A percentile compares a stretch with the other conserved stretches of the same genome.
Conservation (phyloP, 768 basidiomycete genomes). For the Tylopilus balloui region DNA sequence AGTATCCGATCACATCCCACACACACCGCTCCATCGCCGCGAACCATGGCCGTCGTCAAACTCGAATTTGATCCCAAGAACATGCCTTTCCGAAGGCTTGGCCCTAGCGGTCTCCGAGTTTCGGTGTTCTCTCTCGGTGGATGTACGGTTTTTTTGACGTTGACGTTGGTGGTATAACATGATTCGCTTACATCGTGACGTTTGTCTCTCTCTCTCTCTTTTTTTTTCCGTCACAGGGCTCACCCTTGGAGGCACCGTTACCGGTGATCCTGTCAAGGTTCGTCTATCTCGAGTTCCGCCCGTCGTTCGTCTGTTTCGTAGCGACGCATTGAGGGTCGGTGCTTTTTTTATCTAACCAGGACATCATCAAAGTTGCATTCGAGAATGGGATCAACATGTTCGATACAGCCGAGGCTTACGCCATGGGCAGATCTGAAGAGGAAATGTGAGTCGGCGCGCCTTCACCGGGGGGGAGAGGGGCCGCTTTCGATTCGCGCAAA, state of each 20-base stretch:
- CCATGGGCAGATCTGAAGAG: conserved; percentile 5
- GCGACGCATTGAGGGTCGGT: not conserved
- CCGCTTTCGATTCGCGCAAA: too few relatives aligned
- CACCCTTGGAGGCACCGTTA: conserved; percentile 8
- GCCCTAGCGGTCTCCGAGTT: conserved; percentile 6
- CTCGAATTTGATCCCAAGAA: conserved; percentile 5
- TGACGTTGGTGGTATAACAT: not conserved
- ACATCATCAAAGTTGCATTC: conserved; percentile 6
- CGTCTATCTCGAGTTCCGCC: not conserved
- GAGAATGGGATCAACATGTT: conserved; percentile 13
- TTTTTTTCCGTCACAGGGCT: not conserved
- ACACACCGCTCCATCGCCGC: too few relatives aligned
- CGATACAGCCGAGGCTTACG: conserved; percentile 6
- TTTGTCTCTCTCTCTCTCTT: too few relatives aligned
- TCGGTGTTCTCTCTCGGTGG: conserved; percentile 9
- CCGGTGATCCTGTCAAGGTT: conserved; percentile 5
- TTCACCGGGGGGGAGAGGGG: too few relatives aligned
- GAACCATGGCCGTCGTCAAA: conserved; percentile 2
- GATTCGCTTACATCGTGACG: not conserved
- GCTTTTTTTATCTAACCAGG: not conserved
- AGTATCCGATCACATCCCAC: not conserved
- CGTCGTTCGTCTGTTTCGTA: not conserved
- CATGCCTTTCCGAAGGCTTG: conserved; percentile 9
- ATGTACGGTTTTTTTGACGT: not conserved
- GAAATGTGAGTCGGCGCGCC: conserved; percentile 2